Evolutionary conservation across 257 asterid genomes (phyloP), one percentile per base, ranked within the genome.

Genomic region (Solanum habrochaites): DNA sequence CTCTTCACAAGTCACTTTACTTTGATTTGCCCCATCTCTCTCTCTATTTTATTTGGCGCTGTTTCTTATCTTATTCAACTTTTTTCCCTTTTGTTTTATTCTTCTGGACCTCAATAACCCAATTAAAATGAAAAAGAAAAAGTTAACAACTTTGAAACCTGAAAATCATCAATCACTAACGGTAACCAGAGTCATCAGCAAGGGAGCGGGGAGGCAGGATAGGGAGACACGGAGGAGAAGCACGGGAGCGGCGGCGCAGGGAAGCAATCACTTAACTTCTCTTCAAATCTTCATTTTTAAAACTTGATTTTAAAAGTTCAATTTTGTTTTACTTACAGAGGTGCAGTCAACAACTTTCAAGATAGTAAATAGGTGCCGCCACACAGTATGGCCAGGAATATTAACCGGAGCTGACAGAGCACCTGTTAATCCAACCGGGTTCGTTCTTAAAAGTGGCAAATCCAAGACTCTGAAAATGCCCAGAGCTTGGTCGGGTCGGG

Each of bases 341-440:
- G 96, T 91, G 66, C 90, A 92, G 27, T 82, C 98, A 37, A 94
- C 98, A 37, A 94, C 92, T 81, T 95, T 97, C 93, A 97, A 93
- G 93, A 88, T 95, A 72, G 96, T 95, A 67, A 97, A 97, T 91
- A 93, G 87, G 93, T 97, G 99, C 90, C 98, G 94, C 56, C 94
- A 85, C 86, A 94, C 98, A 52, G 89, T 95, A 83, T 97, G 98
- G 99, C 99, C 98, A 21, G 99, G 98, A 25, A 93, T 94, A 82
- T 93, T 97, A 23, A 95, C 99, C 14, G 98, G 98, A 83, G 99
- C 99, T 86, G 85, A 94, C 87, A 86, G 98, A 73, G 89, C 94
- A 4, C 88, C 83, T 14, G 90, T 97, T 49, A 56, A 72, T 67
- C 97, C 98, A 18, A 97, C 98, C 2, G 99, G 98, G 23, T 97